Percentiles rank a stretch among this genome's conserved stretches.
Conservation (phyloP, 495 filamentous ascomycete genomes). For the Aspergillus asperescens region DNA sequence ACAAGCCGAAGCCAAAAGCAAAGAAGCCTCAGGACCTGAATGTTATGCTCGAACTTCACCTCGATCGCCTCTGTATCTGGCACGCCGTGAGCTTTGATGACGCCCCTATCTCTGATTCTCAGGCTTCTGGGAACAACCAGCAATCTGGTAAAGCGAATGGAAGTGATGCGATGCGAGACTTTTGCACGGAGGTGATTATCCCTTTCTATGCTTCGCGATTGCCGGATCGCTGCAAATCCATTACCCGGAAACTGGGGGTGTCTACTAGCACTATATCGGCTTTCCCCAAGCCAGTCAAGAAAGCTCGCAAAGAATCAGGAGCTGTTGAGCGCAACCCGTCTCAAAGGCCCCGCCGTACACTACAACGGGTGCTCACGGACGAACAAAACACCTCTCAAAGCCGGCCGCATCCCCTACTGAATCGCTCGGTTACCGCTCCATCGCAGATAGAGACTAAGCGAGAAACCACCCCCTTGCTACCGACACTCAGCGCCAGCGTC, state of each 20-base stretch:
- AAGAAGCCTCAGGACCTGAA: constrained; percentile 55
- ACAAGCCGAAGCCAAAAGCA: constrained; percentile 21
- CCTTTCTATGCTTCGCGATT: constrained; percentile 87
- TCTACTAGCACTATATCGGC: constrained; percentile 57
- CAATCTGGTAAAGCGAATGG: constrained; percentile 41
- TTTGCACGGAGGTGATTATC: constrained; percentile 87
- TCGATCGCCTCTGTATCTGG: constrained; percentile 95
- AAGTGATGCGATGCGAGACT: constrained; percentile 61
- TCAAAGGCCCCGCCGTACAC: constrained; percentile 51
- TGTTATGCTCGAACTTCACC: constrained; percentile 71
- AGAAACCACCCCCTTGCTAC: constrained; percentile 33
- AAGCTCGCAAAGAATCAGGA: constrained; percentile 46
- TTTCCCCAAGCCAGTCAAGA: constrained; percentile 26
- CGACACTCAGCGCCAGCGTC: constrained; percentile 30
- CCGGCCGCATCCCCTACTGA: constrained; percentile 49
- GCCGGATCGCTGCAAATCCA: constrained; percentile 68
- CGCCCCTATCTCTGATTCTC: constrained; percentile 28
- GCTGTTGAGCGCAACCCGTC: constrained; percentile 45
- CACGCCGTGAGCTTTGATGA: constrained; percentile 65
- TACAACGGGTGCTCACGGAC: constrained; percentile 69
- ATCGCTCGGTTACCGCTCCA: constrained; percentile 61
- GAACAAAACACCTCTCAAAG: constrained; percentile 50
- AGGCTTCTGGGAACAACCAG: constrained; percentile 27
- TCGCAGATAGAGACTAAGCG: constrained; percentile 35
- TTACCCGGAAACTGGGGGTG: constrained; percentile 85